A percentile compares a stretch with the other conserved stretches of the same genome.
phyloP scores from a whole-genome alignment of 495 filamentous ascomycete genomes.

The Podospora pseudocomata region DNA sequence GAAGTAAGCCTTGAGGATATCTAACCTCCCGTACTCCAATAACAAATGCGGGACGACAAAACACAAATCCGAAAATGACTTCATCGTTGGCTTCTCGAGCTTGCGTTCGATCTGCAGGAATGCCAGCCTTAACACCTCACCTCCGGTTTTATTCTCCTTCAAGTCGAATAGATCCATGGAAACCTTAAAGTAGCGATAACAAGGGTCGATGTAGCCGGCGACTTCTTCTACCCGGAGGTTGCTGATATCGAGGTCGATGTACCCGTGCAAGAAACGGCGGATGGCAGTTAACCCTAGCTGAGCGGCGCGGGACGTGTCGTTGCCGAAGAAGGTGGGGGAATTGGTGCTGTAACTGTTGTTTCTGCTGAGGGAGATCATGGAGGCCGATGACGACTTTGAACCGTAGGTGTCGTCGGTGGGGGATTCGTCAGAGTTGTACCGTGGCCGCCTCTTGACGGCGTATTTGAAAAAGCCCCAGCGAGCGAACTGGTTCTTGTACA shows the following conservation, averaged over 20 bases:
- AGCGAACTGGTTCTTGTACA: constrained; percentile 36
- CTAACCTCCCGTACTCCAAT: constrained; percentile 20
- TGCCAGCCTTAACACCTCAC: constrained; percentile 29
- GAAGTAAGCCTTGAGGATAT: constrained; percentile 29
- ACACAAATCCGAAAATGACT: constrained; percentile 32
- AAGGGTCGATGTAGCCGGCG: constrained; percentile 27
- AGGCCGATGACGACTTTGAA: not conserved
- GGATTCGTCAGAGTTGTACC: constrained; percentile 2
- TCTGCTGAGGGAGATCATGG: constrained; percentile 1
- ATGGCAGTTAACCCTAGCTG: constrained; percentile 27
- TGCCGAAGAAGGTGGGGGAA: constrained; percentile 20
- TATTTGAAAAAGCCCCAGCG: constrained; percentile 37
- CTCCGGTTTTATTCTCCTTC: constrained; percentile 24
- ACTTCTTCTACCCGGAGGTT: constrained; percentile 24
- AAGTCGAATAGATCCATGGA: constrained; percentile 33
- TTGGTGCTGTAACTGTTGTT: constrained; percentile 13
- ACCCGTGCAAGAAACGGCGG: constrained; percentile 26
- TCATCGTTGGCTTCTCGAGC: constrained; percentile 24
- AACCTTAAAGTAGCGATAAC: constrained; percentile 31
- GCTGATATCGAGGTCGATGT: constrained; percentile 24
- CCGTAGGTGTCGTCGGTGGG: constrained; percentile 11
- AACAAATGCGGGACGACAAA: constrained; percentile 30
- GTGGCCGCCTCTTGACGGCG: constrained; percentile 25
- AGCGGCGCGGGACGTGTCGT: constrained; percentile 17
- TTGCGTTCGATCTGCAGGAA: constrained; percentile 31